Evolutionary conservation across 2,329 filamentous ascomycete species (phyloP).

Genomic region (Neodidymelliopsis sp.): DNA sequence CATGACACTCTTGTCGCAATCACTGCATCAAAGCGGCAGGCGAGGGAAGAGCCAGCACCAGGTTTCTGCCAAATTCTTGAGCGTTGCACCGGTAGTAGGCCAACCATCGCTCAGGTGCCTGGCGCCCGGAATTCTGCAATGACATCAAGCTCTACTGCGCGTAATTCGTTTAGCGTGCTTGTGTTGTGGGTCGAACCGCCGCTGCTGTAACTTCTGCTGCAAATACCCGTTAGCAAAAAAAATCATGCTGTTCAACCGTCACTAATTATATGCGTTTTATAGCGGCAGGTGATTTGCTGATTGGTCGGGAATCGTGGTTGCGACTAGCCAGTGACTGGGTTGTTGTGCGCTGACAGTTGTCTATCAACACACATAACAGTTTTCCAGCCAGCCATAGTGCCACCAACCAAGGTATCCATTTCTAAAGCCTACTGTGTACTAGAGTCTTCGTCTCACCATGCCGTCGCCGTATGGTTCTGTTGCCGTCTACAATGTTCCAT

Average conservation of each 20-base stretch:
- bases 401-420: not conserved
- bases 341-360: constrained; percentile 6
- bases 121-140: constrained; percentile 9
- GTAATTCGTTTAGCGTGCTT: constrained; percentile 15
- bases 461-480: not conserved
- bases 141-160: constrained; percentile 16
- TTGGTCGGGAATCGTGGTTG: not conserved
- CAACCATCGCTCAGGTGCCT: constrained; percentile 3
- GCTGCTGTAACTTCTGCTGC: not conserved
- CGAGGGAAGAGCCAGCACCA: constrained; percentile 4
- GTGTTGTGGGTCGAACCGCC: constrained; percentile 4
- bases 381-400: not conserved
- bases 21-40: constrained; percentile 10
- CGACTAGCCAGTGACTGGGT: constrained; percentile 8
- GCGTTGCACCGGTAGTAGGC: not conserved
- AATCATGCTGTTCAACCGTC: constrained; percentile 1
- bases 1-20: not conserved
- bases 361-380: constrained; percentile 11
- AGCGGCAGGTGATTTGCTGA: not conserved
- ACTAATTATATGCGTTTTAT: constrained; percentile 3
- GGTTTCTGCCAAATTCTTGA: constrained; percentile 6
- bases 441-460: not conserved
- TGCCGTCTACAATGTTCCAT: not conserved
- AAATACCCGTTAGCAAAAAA: not conserved
- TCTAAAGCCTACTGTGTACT: not conserved